Conservation (phyloP, 257 asterid genomes). For the Fraxinus anomala region DNA sequence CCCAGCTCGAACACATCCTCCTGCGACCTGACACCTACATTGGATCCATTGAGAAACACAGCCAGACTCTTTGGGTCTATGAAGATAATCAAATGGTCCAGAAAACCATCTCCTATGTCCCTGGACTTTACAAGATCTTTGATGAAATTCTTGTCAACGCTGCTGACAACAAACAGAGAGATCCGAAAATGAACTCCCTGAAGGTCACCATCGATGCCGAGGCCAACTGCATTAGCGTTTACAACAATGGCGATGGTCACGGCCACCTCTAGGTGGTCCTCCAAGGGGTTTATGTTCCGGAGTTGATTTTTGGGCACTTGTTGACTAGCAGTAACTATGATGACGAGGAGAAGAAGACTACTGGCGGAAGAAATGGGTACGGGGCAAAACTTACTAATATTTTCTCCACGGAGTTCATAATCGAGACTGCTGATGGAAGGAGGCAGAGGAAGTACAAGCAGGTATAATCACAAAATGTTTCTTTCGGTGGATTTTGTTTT, state of each 20-base stretch:
- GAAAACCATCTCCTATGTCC: slow-evolving; percentile 64
- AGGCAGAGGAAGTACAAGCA: slow-evolving; percentile 85
- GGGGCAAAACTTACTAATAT: slow-evolving; percentile 96
- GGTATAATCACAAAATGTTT: slow-evolving; percentile 40
- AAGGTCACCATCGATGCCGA: slow-evolving; percentile 78
- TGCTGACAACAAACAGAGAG: slow-evolving; percentile 91
- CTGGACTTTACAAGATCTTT: slow-evolving; percentile 93
- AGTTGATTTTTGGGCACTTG: slow-evolving; percentile 93
- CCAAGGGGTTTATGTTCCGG: slow-evolving; percentile 95
- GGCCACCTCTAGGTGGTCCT: no score
- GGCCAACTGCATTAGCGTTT: slow-evolving; percentile 63
- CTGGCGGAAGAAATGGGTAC: slow-evolving; percentile 95
- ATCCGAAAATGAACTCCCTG: slow-evolving; percentile 74
- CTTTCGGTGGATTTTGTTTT: background rate
- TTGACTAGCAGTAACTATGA: slow-evolving; percentile 96
- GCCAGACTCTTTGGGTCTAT: slow-evolving; percentile 72
- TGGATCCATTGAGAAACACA: slow-evolving; percentile 88
- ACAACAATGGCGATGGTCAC: slow-evolving; percentile 94
- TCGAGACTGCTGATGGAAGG: slow-evolving; percentile 92
- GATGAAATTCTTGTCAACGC: slow-evolving; percentile 96
- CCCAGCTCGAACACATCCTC: slow-evolving; percentile 97
- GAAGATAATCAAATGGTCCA: slow-evolving; percentile 61
- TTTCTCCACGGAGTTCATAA: slow-evolving; percentile 81
- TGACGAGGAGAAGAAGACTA: slow-evolving; percentile 86
- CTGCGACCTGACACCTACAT: slow-evolving; percentile 96